These are phyloP conservation scores for Pseudogymnoascus sp. DNA, from an alignment of 2,329 filamentous ascomycete genomes.

Conservation along the genomic window DNA sequence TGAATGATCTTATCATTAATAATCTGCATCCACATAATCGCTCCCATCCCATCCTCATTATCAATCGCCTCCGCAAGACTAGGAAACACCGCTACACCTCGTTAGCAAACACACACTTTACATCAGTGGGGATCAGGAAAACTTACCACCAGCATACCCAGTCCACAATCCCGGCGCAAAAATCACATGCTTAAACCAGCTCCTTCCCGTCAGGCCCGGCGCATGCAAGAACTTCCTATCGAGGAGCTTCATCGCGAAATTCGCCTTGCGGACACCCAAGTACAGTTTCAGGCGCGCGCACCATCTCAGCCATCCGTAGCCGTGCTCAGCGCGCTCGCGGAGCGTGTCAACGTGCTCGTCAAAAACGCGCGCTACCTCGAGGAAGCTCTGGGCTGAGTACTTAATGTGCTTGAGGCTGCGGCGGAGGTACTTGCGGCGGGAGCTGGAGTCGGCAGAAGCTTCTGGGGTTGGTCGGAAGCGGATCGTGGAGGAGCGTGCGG, in stretches of 20 bases:
- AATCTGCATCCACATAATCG: constrained; percentile 49
- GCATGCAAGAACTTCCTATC: constrained; percentile 73
- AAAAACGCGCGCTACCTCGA: constrained; percentile 20
- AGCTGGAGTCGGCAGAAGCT: not conserved
- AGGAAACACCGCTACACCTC: constrained; percentile 46
- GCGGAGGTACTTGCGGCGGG: constrained; percentile 18
- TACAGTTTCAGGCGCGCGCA: constrained; percentile 57
- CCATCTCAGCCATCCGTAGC: constrained; percentile 72
- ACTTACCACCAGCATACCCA: constrained; percentile 70
- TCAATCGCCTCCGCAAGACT: constrained; percentile 56
- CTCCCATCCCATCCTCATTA: constrained; percentile 47
- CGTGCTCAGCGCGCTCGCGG: constrained; percentile 36
- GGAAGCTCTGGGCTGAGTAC: constrained; percentile 15
- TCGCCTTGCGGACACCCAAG: constrained; percentile 56
- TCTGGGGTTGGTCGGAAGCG: not conserved
- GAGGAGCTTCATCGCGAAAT: constrained; percentile 73
- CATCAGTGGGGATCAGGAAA: constrained; percentile 44
- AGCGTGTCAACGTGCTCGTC: constrained; percentile 21
- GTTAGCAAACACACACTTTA: constrained; percentile 13
- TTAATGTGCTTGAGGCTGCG: constrained; percentile 18
- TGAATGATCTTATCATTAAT: constrained; percentile 43
- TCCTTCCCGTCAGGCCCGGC: constrained; percentile 65
- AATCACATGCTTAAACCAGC: constrained; percentile 92
- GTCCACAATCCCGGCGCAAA: constrained; percentile 90
- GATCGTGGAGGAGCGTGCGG: constrained; percentile 10